Evolutionary conservation across 805 yeast species (phyloP), one percentile per base, ranked within the genome.

Genomic region (Candida broadrunensis): DNA sequence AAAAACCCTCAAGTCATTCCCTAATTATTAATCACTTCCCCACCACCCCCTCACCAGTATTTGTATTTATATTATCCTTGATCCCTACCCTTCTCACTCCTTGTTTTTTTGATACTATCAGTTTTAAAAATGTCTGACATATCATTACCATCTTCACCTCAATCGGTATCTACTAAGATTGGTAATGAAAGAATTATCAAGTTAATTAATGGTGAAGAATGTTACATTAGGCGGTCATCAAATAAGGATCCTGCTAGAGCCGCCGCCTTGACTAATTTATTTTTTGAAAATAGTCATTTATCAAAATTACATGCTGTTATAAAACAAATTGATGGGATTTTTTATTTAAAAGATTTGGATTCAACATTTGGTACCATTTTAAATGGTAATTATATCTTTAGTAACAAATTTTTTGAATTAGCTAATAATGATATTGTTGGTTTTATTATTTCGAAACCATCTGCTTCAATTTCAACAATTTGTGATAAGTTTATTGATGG

Each of bases 291-390:
- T 45, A 45, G 60, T 31, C 73, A 69, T 47, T 47, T 70, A 35
- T 67, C 73, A 7, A 68, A 67, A 47, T 33, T 45, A 4, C 75
- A 70, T 46, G 74, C 73, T 8, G 39, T 44, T 14, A 37, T 67
- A 25, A 44, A 42, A 38, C 33, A 40, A 31, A 13, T 17, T 11
- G 46, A 57, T 21, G 54, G 52, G 13, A 30, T 20, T 12, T 50
- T 67, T 25, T 50, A 38, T 27, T 37, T 65, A 32, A 52, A 49
- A 43, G 75, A 70, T 42, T 40, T 45, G 20, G 45, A 46, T 20
- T 67, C 73, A 5, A 65, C 68, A 15, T 69, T 67, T 49, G 75
- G 75, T 2, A 68, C 74, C 14, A 44, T 64, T 7, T 36, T 63
- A 40, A 61, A 65, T 41, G 51, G 54, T 21, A 36, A 52, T 6